phyloP scores from a whole-genome alignment of 2,329 filamentous ascomycete genomes.

The Biscogniauxia sp. region DNA sequence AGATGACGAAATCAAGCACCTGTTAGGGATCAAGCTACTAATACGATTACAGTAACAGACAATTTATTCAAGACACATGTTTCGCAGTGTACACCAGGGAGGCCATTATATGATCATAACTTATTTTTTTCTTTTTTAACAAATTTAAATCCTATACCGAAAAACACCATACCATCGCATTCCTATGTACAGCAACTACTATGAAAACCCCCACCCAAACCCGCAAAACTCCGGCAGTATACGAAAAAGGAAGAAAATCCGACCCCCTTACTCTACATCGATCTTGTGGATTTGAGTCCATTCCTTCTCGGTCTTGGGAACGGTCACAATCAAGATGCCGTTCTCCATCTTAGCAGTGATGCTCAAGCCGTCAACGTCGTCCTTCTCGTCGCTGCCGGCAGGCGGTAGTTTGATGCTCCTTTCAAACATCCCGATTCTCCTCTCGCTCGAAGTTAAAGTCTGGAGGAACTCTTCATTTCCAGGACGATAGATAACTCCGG shows the following conservation, averaged over 20 bases:
- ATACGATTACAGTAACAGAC: conserved; percentile 3
- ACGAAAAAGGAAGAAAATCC: no score
- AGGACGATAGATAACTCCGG: conserved; percentile 71
- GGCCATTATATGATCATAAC: background rate
- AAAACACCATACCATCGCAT: background rate
- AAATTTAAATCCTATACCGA: background rate
- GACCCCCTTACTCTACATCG: conserved; percentile 47
- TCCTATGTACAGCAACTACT: background rate
- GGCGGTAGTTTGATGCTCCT: conserved; percentile 63
- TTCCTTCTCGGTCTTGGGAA: conserved; percentile 69
- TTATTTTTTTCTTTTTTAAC: background rate
- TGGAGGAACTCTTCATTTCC: conserved; percentile 68
- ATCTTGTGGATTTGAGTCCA: conserved; percentile 63
- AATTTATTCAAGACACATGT: background rate
- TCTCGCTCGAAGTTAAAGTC: conserved; percentile 62
- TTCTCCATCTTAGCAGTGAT: conserved; percentile 78
- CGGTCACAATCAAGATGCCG: conserved; percentile 71
- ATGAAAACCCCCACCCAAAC: background rate
- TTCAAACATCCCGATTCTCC: conserved; percentile 73
- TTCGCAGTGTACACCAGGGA: background rate
- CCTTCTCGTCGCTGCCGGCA: conserved; percentile 41
- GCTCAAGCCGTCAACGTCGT: conserved; percentile 61
- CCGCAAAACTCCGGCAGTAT: no score
- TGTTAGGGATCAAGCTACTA: conserved; percentile 2
- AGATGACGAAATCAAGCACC: conserved; percentile 1